Evolutionary conservation across 345 rosid species (phyloP).

Genomic region (Theobroma cacao): DNA sequence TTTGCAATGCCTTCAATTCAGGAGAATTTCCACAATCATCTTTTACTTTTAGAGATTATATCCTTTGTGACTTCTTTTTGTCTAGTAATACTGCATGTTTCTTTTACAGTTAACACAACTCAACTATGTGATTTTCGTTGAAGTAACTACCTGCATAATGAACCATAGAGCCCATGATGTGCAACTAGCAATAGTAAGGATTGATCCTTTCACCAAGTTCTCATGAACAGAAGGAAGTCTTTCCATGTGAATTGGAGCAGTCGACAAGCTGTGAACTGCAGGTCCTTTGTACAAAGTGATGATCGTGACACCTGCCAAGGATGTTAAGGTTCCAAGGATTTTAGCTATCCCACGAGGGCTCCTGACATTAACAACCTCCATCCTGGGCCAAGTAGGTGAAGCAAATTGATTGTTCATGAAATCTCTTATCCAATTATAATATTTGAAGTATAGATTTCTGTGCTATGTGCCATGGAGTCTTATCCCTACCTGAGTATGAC

Average conservation of each 20-base stretch:
- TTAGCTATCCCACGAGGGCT: constrained; percentile 49
- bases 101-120: background rate
- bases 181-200: constrained; percentile 52
- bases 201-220: constrained; percentile 57
- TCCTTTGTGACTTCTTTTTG: background rate
- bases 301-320: constrained; percentile 46
- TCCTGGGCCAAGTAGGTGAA: constrained; percentile 11
- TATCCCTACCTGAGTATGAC: constrained; percentile 32
- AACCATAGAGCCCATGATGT: constrained; percentile 49
- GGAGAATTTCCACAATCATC: background rate
- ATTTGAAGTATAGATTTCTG: background rate
- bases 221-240: constrained; percentile 23
- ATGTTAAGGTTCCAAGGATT: constrained; percentile 46
- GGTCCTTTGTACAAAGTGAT: constrained; percentile 60
- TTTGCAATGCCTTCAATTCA: background rate
- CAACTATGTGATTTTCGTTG: background rate
- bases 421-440: background rate
- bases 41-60: background rate
- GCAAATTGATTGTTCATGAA: background rate
- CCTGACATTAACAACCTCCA: constrained; percentile 50
- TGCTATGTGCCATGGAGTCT: background rate
- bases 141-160: constrained; percentile 52
- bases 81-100: background rate
- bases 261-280: constrained; percentile 24
- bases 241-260: constrained; percentile 36